Conservation (phyloP, 2,329 filamentous ascomycete genomes). For the Fusarium camptoceras region DNA sequence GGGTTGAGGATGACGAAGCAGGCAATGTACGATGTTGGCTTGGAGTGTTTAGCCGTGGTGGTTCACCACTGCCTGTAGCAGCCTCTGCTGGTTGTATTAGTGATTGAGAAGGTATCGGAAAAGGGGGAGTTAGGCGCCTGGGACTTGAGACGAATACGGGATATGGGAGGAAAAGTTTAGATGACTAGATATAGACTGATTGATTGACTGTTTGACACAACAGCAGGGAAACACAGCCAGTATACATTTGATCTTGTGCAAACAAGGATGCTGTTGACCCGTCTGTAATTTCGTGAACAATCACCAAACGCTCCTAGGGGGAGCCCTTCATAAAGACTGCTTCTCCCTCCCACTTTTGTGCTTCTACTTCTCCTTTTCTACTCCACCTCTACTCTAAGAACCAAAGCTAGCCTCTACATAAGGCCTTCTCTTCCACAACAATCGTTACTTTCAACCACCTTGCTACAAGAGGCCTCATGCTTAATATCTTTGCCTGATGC, state of each 20-base stretch:
- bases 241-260: slow-evolving; percentile 14
- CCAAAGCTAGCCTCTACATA: neutral
- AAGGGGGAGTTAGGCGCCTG: neutral
- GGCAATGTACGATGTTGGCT: slow-evolving; percentile 74
- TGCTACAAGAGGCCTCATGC: neutral
- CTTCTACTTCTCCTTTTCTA: slow-evolving; percentile 7
- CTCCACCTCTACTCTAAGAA: slow-evolving; percentile 4
- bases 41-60: slow-evolving; percentile 66
- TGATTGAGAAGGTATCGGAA: neutral
- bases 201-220: slow-evolving; percentile 7
- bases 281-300: slow-evolving; percentile 26
- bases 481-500: neutral
- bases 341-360: slow-evolving; percentile 2
- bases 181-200: slow-evolving; percentile 19
- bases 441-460: neutral
- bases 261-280: slow-evolving; percentile 25
- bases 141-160: slow-evolving; percentile 8
- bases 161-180: slow-evolving; percentile 1
- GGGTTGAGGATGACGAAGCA: slow-evolving; percentile 67
- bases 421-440: neutral
- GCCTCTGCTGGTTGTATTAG: neutral
- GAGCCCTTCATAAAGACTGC: slow-evolving; percentile 17
- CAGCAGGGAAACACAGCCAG: neutral
- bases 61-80: slow-evolving; percentile 33
- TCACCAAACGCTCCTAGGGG: slow-evolving; percentile 2